Evolutionary conservation across 2,329 filamentous ascomycete species (phyloP).

Genomic region (Geosmithia morbida): DNA sequence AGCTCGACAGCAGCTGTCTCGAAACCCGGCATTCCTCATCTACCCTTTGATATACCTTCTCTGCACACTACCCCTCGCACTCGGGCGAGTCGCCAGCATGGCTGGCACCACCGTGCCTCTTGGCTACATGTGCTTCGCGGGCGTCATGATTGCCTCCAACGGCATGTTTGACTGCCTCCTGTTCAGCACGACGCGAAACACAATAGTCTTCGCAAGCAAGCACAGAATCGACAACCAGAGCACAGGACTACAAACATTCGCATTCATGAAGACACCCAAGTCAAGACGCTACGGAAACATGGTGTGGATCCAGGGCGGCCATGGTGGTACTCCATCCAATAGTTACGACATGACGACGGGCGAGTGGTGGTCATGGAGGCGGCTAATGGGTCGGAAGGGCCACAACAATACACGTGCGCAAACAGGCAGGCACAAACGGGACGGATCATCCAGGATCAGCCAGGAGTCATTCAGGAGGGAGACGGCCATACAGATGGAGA

Average conservation of each 20-base stretch:
- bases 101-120: conserved; percentile 34
- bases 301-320: conserved; percentile 19
- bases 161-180: conserved; percentile 39
- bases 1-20: conserved; percentile 8
- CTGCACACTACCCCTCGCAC: conserved; percentile 53
- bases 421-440: not conserved
- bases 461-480: conserved; percentile 18
- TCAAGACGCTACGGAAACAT: conserved; percentile 24
- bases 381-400: not conserved
- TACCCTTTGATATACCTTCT: conserved; percentile 56
- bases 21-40: conserved; percentile 43
- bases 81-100: conserved; percentile 50
- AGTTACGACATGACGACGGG: not conserved
- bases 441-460: conserved; percentile 9
- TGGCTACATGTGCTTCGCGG: conserved; percentile 42
- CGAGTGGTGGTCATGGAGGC: conserved; percentile 3
- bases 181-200: conserved; percentile 34
- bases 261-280: conserved; percentile 27
- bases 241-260: conserved; percentile 35
- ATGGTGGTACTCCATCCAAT: too few relatives aligned
- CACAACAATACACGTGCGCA: not conserved
- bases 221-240: conserved; percentile 23
- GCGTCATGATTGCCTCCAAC: conserved; percentile 41
- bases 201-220: conserved; percentile 32
- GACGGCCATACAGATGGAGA: conserved; percentile 28